Evolutionary conservation across 2,329 filamentous ascomycete species (phyloP).

Genomic region (Pseudogymnoascus pannorum): DNA sequence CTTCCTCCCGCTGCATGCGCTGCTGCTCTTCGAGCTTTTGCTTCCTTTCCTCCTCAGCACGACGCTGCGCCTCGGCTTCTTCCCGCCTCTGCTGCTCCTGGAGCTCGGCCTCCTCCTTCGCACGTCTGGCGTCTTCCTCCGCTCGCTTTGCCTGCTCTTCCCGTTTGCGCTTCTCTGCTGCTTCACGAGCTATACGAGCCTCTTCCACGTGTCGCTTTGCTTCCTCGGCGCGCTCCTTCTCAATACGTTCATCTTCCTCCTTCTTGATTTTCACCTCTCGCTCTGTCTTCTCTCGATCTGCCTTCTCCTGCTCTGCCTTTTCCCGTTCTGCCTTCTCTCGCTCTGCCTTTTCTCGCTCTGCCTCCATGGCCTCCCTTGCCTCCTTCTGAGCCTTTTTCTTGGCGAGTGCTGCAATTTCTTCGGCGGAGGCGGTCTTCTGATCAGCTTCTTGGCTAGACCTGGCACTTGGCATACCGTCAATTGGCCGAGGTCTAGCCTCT

Average conservation of each 20-base stretch:
- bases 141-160: conserved; percentile 12
- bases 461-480: conserved; percentile 9
- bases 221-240: conserved; percentile 30
- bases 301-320: conserved; percentile 8
- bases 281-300: conserved; percentile 5
- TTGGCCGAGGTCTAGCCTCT: conserved; percentile 8
- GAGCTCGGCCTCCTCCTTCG: conserved; percentile 30
- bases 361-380: too few species aligned
- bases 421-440: not conserved
- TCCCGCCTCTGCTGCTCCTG: conserved; percentile 42
- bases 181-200: conserved; percentile 13
- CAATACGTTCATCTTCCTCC: conserved; percentile 20
- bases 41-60: conserved; percentile 46
- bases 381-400: conserved; percentile 26
- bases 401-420: conserved; percentile 21
- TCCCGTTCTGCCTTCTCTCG: conserved; percentile 23
- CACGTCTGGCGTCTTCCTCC: conserved; percentile 24
- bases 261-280: conserved; percentile 15
- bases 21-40: conserved; percentile 41
- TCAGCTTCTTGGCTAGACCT: not conserved
- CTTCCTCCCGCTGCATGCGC: conserved; percentile 36
- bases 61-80: conserved; percentile 42
- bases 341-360: conserved; percentile 26
- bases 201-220: conserved; percentile 19
- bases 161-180: conserved; percentile 26